Conservation (phyloP, 139 green algal genomes). For the Coelastrella sp. region DNA sequence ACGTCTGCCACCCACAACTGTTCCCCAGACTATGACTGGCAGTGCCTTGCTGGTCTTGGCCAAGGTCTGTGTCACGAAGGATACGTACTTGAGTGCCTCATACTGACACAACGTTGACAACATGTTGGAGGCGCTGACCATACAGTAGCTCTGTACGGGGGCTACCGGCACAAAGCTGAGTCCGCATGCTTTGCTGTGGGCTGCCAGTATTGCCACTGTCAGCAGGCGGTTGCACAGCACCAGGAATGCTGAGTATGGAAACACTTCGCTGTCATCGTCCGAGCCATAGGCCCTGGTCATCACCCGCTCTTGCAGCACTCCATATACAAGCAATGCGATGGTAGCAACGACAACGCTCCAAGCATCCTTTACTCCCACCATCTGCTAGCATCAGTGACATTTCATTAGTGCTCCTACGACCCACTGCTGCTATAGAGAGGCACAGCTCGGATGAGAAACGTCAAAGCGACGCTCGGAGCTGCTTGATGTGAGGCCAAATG, state of each 20-base stretch:
- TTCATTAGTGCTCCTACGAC: background rate
- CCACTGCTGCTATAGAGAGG: too few species aligned
- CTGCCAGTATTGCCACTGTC: constrained; percentile 55
- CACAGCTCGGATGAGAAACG: too few species aligned
- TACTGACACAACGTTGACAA: constrained; percentile 80
- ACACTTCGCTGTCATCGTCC: constrained; percentile 64
- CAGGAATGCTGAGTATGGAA: constrained; percentile 86
- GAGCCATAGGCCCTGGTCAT: constrained; percentile 78
- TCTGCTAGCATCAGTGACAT: background rate
- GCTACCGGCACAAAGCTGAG: background rate
- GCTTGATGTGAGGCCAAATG: background rate
- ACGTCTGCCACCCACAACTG: constrained; percentile 73
- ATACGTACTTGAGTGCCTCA: constrained; percentile 93
- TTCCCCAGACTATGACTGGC: constrained; percentile 94
- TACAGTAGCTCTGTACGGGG: constrained; percentile 14
- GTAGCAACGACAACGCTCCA: constrained; percentile 46
- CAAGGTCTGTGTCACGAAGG: constrained; percentile 90
- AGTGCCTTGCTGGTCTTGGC: constrained; percentile 95
- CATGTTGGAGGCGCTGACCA: constrained; percentile 33
- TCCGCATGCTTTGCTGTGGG: background rate
- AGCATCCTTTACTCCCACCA: constrained; percentile 11
- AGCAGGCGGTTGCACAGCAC: constrained; percentile 89
- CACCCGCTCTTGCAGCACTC: constrained; percentile 83
- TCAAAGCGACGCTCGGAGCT: too few species aligned
- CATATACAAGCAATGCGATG: constrained; percentile 49